Evolutionary conservation across 345 rosid species (phyloP).

Genomic region (Ceriops decandra): DNA sequence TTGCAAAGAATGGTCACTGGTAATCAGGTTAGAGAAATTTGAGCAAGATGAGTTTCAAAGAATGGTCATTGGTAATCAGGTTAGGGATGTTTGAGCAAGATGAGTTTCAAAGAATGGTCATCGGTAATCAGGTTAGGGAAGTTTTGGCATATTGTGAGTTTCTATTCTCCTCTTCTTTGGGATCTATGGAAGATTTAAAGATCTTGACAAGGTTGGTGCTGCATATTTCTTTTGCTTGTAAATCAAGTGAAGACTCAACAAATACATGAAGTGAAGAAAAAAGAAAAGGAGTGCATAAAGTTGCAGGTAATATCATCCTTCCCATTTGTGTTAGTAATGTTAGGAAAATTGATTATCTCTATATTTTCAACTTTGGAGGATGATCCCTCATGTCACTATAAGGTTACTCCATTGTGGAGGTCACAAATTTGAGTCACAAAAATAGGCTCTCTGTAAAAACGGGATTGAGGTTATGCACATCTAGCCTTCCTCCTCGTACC

Average conservation of each 20-base stretch:
- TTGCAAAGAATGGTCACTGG: no score
- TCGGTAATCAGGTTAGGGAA: slow-evolving; percentile 77
- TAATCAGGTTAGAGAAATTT: slow-evolving; percentile 32
- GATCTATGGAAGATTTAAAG: slow-evolving; percentile 1
- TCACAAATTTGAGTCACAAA: no score
- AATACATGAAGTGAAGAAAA: slow-evolving; percentile 94
- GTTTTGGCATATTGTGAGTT: not conserved
- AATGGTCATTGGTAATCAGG: no score
- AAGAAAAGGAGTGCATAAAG: slow-evolving; percentile 93
- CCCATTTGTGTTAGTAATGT: not conserved
- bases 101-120: slow-evolving; percentile 97
- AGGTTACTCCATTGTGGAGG: no score
- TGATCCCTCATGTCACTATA: no score
- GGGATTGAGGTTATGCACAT: no score
- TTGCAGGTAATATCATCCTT: slow-evolving; percentile 53
- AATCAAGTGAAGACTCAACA: slow-evolving; percentile 99
- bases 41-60: slow-evolving; percentile 17
- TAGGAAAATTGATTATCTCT: not conserved
- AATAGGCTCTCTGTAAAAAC: no score
- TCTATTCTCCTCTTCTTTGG: not conserved
- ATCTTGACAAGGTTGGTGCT: slow-evolving; percentile 8
- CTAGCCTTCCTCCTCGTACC: no score
- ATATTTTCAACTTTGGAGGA: not conserved
- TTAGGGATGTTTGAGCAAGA: slow-evolving; percentile 69
- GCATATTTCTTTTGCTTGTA: slow-evolving; percentile 26